Evolutionary conservation across 352 stramenopile species (phyloP).

Genomic region (Phytophthora brassicae): DNA sequence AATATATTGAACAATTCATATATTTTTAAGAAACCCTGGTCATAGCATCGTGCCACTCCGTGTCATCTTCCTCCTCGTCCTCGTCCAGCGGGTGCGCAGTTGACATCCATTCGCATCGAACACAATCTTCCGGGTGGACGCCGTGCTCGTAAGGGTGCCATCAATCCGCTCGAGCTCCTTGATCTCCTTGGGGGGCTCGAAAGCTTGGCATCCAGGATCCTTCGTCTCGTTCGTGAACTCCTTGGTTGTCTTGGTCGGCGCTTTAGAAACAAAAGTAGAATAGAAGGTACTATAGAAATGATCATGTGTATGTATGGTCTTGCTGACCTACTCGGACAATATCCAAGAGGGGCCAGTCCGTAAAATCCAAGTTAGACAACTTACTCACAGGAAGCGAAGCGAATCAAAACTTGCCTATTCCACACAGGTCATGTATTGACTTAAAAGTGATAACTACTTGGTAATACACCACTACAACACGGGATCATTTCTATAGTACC

Average conservation of each 20-base stretch:
- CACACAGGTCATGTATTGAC: background rate
- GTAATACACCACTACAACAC: background rate
- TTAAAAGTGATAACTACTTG: background rate
- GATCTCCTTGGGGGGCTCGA: background rate
- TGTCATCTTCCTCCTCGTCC: background rate
- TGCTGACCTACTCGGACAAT: slow-evolving; percentile 1
- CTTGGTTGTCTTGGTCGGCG: background rate
- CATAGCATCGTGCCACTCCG: background rate
- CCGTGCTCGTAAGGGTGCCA: background rate
- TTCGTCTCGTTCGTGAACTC: background rate
- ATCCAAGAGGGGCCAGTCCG: background rate
- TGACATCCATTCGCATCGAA: background rate
- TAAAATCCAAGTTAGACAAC: background rate
- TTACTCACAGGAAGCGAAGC: background rate
- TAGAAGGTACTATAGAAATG: background rate
- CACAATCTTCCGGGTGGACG: background rate
- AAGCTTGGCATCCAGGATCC: background rate
- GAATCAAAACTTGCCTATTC: background rate
- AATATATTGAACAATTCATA: too few relatives aligned
- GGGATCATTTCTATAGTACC: background rate
- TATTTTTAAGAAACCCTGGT: too few relatives aligned
- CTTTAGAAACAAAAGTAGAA: background rate
- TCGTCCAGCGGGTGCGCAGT: background rate
- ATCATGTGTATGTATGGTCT: background rate
- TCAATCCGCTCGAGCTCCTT: background rate